Evolutionary conservation across 1,284 basidiomycete genomes (phyloP), one percentile per base, ranked within the genome.

Genomic region (Ceratobasidium sp.): DNA sequence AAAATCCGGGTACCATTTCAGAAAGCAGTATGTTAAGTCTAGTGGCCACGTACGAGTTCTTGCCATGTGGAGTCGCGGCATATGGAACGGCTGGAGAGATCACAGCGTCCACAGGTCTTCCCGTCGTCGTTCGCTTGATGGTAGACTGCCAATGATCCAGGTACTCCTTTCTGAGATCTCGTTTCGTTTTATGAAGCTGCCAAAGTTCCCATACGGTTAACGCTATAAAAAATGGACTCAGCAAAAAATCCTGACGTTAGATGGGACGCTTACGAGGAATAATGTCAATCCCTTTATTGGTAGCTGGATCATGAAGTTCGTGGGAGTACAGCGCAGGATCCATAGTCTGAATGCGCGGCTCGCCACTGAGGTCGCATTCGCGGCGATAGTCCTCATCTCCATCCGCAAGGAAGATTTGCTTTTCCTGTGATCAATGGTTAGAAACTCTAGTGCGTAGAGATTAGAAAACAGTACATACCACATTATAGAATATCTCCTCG

Each of bases 131-230:
- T 59, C 79, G 79, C 7, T 77, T 75, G n/a, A 66, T 78, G 1
- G 86, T 88, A 1, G 81, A 83, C 76, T 89, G 87, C 90, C 89
- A 91, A 73, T 88, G 85, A n/a, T n/a, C n/a, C n/a, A n/a, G n/a
- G n/a, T n/a, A n/a, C n/a, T n/a, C n/a, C n/a, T n/a, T n/a, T 31
- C 83, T 82, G 33, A 89, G 82, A 48, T 85, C 81, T 74, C 79
- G 82, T 31, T 82, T 79, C 84, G 84, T 73, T 80, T 81, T 59
- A 84, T 81, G 0, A 85, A n/a, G 85, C 79, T 74, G 77, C 79
- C 59, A 79, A 80, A 60, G 77, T 82, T 71, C 82, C 81, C 36
- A n/a, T n/a, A n/a, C n/a, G n/a, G n/a, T n/a, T n/a, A n/a, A n/a
- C n/a, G n/a, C n/a, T n/a, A n/a, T n/a, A n/a, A n/a, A n/a, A n/a